Percentiles rank a stretch among this genome's conserved stretches.
Evolutionary conservation across 306 rosid genomes (phyloP).

Genomic region (Lathyrus tuberosus): DNA sequence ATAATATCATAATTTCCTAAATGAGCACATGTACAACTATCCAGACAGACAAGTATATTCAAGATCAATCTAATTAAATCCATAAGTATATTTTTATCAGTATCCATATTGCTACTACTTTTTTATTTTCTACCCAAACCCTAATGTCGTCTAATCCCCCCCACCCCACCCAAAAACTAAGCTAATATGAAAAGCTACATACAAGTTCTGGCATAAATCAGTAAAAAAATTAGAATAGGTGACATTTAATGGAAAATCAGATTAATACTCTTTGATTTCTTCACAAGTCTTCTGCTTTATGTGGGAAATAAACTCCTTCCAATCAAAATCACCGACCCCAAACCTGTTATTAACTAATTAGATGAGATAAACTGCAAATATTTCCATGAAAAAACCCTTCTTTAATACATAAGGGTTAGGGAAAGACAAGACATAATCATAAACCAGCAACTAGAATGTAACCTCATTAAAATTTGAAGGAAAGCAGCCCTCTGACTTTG

Average conservation of each 20-base stretch:
- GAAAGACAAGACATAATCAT: slow-evolving; percentile 34
- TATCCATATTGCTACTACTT: too few relatives aligned
- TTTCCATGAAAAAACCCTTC: slow-evolving; percentile 29
- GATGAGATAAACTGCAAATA: slow-evolving; percentile 44
- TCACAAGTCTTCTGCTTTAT: slow-evolving; percentile 85
- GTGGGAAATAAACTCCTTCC: slow-evolving; percentile 82
- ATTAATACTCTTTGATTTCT: slow-evolving; percentile 76
- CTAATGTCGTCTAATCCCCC: too few relatives aligned
- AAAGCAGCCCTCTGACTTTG: slow-evolving; percentile 88
- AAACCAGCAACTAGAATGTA: slow-evolving; percentile 26
- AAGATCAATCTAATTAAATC: slow-evolving; percentile 5
- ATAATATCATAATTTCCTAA: not conserved
- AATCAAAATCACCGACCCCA: slow-evolving; percentile 88
- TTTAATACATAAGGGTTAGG: slow-evolving; percentile 21
- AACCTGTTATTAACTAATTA: slow-evolving; percentile 60
- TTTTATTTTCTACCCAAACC: too few relatives aligned
- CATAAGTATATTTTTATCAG: too few relatives aligned
- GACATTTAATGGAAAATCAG: slow-evolving; percentile 28
- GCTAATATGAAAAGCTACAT: not conserved
- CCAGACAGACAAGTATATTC: slow-evolving; percentile 3
- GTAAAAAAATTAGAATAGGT: slow-evolving; percentile 9
- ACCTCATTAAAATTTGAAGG: slow-evolving; percentile 95
- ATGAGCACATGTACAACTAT: slow-evolving; percentile 1
- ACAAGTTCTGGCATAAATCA: slow-evolving; percentile 22
- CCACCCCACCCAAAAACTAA: not conserved